phyloP scores from a whole-genome alignment of 2,329 filamentous ascomycete genomes.

The Microcera coccophila region DNA sequence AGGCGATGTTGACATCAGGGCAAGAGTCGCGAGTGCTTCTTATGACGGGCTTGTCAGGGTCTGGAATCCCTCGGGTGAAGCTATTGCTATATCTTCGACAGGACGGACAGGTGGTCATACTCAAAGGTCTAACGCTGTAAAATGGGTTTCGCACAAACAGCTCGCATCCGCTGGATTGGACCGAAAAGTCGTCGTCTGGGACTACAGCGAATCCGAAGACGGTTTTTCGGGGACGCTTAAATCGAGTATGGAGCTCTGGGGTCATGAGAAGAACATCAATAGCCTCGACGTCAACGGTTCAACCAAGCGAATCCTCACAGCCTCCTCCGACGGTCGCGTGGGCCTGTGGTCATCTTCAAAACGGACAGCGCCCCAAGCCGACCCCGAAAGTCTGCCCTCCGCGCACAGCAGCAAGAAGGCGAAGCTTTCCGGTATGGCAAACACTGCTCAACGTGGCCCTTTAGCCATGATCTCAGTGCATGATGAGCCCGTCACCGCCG shows the following conservation, averaged over 20 bases:
- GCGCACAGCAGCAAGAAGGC: slow-evolving; percentile 70
- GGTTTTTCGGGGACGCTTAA: slow-evolving; percentile 60
- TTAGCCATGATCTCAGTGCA: slow-evolving; percentile 70
- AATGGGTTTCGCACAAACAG: slow-evolving; percentile 73
- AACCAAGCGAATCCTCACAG: slow-evolving; percentile 76
- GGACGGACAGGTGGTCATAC: slow-evolving; percentile 68
- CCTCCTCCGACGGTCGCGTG: slow-evolving; percentile 75
- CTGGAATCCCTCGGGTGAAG: slow-evolving; percentile 85
- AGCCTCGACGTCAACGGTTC: slow-evolving; percentile 69
- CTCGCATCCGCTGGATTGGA: slow-evolving; percentile 82
- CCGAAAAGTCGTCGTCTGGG: slow-evolving; percentile 83
- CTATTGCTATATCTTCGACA: slow-evolving; percentile 71
- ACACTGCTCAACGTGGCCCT: slow-evolving; percentile 70
- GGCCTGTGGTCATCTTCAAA: slow-evolving; percentile 88
- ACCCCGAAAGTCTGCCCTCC: slow-evolving; percentile 64
- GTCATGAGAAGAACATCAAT: slow-evolving; percentile 72
- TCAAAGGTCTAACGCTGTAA: slow-evolving; percentile 74
- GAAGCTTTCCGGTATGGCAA: slow-evolving; percentile 51
- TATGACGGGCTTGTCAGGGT: slow-evolving; percentile 87
- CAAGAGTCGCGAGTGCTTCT: slow-evolving; percentile 79
- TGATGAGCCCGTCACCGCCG: slow-evolving; percentile 69
- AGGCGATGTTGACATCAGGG: slow-evolving; percentile 25
- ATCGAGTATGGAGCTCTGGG: slow-evolving; percentile 76
- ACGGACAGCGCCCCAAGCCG: slow-evolving; percentile 68
- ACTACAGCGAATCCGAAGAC: slow-evolving; percentile 67